A percentile compares a stretch with the other conserved stretches of the same genome.
Evolutionary conservation across 2,329 filamentous ascomycete genomes (phyloP).

Genomic region (Phyllachora maydis): DNA sequence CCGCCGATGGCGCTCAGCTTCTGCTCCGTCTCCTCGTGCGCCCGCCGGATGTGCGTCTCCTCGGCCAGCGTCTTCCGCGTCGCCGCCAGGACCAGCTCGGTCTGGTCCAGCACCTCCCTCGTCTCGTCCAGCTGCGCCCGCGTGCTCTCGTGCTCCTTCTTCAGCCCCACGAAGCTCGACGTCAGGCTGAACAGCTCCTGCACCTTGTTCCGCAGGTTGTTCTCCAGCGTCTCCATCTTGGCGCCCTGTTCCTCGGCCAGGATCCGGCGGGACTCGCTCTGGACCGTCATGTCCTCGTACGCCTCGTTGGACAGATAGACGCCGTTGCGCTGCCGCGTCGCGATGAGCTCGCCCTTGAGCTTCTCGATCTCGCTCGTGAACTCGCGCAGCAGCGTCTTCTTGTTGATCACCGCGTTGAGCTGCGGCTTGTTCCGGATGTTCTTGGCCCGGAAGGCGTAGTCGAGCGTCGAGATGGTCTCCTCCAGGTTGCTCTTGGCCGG

Average conservation of each 20-base stretch:
- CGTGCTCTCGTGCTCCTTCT: slow-evolving; percentile 73
- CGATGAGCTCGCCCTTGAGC: slow-evolving; percentile 81
- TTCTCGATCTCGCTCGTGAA: slow-evolving; percentile 89
- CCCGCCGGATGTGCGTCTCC: slow-evolving; percentile 60
- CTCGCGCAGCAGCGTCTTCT: slow-evolving; percentile 78
- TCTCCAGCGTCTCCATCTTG: slow-evolving; percentile 81
- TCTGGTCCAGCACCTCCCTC: slow-evolving; percentile 65
- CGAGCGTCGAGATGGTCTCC: slow-evolving; percentile 92
- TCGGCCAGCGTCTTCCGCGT: slow-evolving; percentile 61
- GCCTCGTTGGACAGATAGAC: slow-evolving; percentile 80
- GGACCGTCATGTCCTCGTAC: slow-evolving; percentile 77
- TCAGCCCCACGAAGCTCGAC: slow-evolving; percentile 69
- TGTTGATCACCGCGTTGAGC: slow-evolving; percentile 77
- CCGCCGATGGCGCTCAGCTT: slow-evolving; percentile 54
- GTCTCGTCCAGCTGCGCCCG: slow-evolving; percentile 56
- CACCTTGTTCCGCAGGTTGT: slow-evolving; percentile 77
- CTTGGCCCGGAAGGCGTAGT: slow-evolving; percentile 95
- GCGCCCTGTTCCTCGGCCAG: slow-evolving; percentile 82
- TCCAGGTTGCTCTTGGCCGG: slow-evolving; percentile 89
- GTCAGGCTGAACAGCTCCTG: slow-evolving; percentile 80
- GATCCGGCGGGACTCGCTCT: slow-evolving; percentile 82
- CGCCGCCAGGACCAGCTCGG: slow-evolving; percentile 60
- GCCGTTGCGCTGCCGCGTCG: slow-evolving; percentile 80
- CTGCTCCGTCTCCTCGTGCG: slow-evolving; percentile 69
- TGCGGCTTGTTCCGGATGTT: slow-evolving; percentile 98